Percentiles rank a stretch among this genome's conserved stretches.
Conservation (phyloP, 106 monocot genomes). For the Apostasia ramifera region DNA sequence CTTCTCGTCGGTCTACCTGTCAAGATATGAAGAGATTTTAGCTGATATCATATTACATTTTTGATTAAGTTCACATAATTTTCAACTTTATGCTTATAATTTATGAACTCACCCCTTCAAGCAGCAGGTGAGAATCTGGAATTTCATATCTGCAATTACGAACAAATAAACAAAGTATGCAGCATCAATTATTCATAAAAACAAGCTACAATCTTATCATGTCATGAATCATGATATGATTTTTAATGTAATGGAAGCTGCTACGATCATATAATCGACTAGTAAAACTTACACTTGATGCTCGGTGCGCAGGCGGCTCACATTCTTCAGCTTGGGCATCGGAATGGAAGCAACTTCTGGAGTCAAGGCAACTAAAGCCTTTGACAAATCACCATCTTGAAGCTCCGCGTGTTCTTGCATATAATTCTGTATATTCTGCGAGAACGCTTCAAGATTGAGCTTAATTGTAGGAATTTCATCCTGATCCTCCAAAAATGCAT, state of each 20-base stretch:
- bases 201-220: too few relatives aligned
- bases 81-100: background rate
- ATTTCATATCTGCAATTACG: slow-evolving; percentile 41
- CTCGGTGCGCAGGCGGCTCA: slow-evolving; percentile 53
- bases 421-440: slow-evolving; percentile 44
- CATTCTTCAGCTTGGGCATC: slow-evolving; percentile 54
- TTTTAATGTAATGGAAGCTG: background rate
- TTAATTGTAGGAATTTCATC: slow-evolving; percentile 66
- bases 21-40: background rate
- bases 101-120: slow-evolving; percentile 35
- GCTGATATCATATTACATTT: background rate
- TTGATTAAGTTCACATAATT: background rate
- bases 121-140: slow-evolving; percentile 40
- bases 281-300: slow-evolving; percentile 54
- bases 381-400: slow-evolving; percentile 45
- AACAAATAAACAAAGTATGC: slow-evolving; percentile 4
- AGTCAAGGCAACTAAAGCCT: slow-evolving; percentile 45
- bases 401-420: slow-evolving; percentile 36
- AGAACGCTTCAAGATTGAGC: slow-evolving; percentile 42
- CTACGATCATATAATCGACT: too few relatives aligned
- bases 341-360: slow-evolving; percentile 34
- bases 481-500: slow-evolving; percentile 49
- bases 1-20: slow-evolving; percentile 42
- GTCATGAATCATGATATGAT: background rate
- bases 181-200: background rate